Evolutionary conservation across 306 rosid species (phyloP), one percentile per base, ranked within the genome.

Genomic region (Trifolium fragiferum): DNA sequence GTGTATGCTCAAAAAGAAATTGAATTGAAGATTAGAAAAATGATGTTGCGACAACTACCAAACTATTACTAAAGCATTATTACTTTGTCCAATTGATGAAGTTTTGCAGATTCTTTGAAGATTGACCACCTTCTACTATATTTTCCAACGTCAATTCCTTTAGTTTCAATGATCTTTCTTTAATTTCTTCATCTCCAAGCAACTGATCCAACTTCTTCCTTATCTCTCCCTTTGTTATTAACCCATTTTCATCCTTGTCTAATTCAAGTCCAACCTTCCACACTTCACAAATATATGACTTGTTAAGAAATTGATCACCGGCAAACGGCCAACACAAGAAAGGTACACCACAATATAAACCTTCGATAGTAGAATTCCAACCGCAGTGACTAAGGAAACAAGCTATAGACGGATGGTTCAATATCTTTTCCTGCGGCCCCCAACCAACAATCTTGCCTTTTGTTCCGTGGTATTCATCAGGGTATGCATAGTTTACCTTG

Each of bases 331-430:
- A 83, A 73, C 79, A 80, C 37, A 83, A 61, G 74, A 83, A 83
- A 59, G 84, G 79, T 2, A 23, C 23, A 14, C 82, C 87, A 20
- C 38, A 10, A 10, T 7, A 30, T 0, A 83, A 23, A 16, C 84
- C 82, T 55, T 85, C 87, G 0, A 81, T 54, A 0, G 76, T 76
- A 4, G 89, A 87, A 44, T 85, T 87, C 91, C 89, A 87, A 27
- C 89, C 89, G 49, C 87, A 87, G 5, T 87, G 89, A 57, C 83
- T 81, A 16, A 87, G 10, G 51, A 87, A 87, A 23, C 86, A 87
- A 50, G 87, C 78, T 14, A 79, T 66, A 6, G 87, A 35, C 55
- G 78, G 78, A 32, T 87, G 86, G n/a, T 50, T 53, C 27, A 85
- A 58, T 78, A 85, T 81, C 65, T 81, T 85, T 10, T 35, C 72